Conservation (phyloP, 192 early-diverging fungal genomes). For the Chytriomyces sp. region DNA sequence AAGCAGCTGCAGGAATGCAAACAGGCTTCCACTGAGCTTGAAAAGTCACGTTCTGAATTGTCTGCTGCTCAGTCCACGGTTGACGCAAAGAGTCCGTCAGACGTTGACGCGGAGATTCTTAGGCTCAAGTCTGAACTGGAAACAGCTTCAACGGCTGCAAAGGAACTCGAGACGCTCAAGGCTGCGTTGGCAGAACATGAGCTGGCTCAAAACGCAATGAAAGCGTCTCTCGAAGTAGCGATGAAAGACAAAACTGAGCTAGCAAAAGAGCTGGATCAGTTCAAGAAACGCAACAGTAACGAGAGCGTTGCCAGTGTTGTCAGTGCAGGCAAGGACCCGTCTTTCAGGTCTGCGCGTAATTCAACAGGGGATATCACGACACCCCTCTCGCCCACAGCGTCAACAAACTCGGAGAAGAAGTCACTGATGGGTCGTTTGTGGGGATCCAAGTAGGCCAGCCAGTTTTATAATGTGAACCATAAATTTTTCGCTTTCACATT, state of each 20-base stretch:
- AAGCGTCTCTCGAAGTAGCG: conserved; percentile 1
- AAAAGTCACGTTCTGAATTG: background rate
- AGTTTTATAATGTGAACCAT: background rate
- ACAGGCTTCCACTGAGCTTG: background rate
- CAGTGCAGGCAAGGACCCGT: no score
- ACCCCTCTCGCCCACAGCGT: background rate
- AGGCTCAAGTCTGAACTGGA: conserved; percentile 8
- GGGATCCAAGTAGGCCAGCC: background rate
- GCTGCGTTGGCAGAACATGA: background rate
- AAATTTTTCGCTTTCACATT: background rate
- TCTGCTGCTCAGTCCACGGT: background rate
- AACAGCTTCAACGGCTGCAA: background rate
- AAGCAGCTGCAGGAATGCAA: conserved; percentile 4
- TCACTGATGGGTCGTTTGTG: background rate
- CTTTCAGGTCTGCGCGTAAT: background rate
- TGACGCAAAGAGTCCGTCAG: background rate
- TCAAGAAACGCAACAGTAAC: background rate
- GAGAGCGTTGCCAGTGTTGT: no score
- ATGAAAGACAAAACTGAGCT: conserved; percentile 9
- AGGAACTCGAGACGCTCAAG: background rate
- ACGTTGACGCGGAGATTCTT: background rate
- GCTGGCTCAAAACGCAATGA: background rate
- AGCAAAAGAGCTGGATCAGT: background rate
- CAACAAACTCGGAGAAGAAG: background rate
- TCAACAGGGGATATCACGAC: background rate